These are phyloP conservation scores for Biscutella laevigata DNA, from an alignment of 441 rosid species.

Conservation along the genomic window DNA sequence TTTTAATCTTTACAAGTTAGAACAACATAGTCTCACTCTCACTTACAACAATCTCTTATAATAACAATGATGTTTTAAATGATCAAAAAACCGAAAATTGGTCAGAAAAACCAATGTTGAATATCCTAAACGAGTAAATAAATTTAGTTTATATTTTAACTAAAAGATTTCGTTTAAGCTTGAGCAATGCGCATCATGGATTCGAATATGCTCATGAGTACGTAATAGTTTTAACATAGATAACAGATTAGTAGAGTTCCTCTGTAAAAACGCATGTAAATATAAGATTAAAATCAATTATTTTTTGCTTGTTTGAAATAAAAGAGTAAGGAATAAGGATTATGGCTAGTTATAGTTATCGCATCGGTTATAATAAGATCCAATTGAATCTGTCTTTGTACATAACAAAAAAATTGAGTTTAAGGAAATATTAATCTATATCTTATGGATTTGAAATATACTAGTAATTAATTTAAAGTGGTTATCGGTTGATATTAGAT, in stretches of 20 bases:
- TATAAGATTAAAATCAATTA: neutral
- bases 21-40: no score
- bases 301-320: neutral
- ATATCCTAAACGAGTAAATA: neutral
- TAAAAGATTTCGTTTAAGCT: neutral
- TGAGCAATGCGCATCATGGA: constrained; percentile 3
- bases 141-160: neutral
- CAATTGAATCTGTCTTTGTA: neutral
- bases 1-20: no score
- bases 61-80: no score
- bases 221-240: no score
- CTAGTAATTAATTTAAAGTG: neutral
- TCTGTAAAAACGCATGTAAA: neutral
- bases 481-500: neutral
- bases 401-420: neutral
- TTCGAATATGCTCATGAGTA: constrained; percentile 12
- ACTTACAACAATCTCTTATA: no score
- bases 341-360: neutral
- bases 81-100: no score
- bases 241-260: neutral
- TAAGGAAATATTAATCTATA: neutral
- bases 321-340: neutral
- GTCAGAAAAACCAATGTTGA: no score
- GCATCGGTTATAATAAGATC: neutral
- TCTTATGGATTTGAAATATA: neutral